Conservation (phyloP, 1,284 basidiomycete species). For the Puccinia coronata region DNA sequence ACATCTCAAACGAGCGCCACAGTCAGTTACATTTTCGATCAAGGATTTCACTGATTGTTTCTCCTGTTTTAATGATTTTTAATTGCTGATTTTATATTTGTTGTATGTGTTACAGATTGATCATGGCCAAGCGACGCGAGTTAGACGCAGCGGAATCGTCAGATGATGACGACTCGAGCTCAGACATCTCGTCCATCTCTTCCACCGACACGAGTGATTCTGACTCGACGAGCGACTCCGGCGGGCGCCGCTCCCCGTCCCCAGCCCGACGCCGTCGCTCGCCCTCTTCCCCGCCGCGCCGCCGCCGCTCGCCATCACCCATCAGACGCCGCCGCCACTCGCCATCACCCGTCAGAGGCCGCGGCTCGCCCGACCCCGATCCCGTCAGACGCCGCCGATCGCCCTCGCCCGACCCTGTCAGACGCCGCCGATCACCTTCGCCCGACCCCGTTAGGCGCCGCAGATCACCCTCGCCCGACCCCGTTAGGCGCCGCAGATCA, state of each 20-base stretch:
- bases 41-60: not conserved
- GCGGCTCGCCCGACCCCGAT: not conserved
- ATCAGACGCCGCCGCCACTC: conserved; percentile 3
- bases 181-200: conserved; percentile 12
- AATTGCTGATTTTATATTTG: too few relatives aligned
- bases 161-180: conserved; percentile 15
- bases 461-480: too few relatives aligned
- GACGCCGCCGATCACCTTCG: conserved; percentile 3
- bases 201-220: too few relatives aligned
- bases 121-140: conserved; percentile 44
- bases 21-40: conserved; percentile 14
- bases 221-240: too few relatives aligned
- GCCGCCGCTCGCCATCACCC: not conserved
- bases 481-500: too few relatives aligned
- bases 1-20: conserved; percentile 66
- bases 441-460: not conserved
- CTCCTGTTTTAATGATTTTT: too few relatives aligned
- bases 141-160: conserved; percentile 37
- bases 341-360: not conserved
- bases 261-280: not conserved
- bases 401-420: not conserved
- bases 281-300: not conserved
- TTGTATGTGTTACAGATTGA: conserved; percentile 18
- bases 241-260: not conserved
- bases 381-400: not conserved